These are phyloP conservation scores for Cenococcum geophilum DNA, from an alignment of 495 filamentous ascomycete species.

Conservation along the genomic window DNA sequence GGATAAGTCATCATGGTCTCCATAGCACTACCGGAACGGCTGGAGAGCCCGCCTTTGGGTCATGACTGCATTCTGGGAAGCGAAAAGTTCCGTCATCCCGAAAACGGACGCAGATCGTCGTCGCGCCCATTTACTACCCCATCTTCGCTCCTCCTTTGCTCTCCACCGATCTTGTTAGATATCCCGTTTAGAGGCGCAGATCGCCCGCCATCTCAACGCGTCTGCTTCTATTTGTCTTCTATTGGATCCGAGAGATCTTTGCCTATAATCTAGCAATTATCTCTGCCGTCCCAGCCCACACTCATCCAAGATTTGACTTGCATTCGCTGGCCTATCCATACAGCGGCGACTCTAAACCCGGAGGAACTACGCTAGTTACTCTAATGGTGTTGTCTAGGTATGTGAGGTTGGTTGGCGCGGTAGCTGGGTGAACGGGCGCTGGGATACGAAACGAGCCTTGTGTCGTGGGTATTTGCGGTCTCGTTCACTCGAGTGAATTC, in stretches of 20 bases:
- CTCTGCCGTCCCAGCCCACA: neutral
- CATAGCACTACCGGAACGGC: neutral
- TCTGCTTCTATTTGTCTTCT: neutral
- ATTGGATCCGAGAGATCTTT: neutral
- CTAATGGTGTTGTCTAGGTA: too few relatives aligned
- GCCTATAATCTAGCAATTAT: neutral
- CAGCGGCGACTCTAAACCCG: neutral
- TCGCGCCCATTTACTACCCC: neutral
- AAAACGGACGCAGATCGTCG: neutral
- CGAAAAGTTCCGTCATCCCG: neutral
- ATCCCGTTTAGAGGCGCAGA: neutral
- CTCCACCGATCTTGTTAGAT: neutral
- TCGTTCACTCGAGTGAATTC: too few relatives aligned
- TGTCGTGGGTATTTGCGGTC: too few relatives aligned
- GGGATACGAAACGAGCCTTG: too few relatives aligned
- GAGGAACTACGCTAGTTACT: too few relatives aligned
- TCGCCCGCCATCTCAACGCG: neutral
- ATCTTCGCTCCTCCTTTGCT: neutral
- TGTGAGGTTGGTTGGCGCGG: too few relatives aligned
- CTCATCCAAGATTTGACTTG: neutral
- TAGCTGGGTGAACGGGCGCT: too few relatives aligned
- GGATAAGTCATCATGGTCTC: slow-evolving; percentile 24
- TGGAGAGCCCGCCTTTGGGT: neutral
- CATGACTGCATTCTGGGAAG: neutral
- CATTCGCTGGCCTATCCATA: neutral